Conservation (phyloP, 164 flowering plant species). For the Cinnamomum chago region DNA sequence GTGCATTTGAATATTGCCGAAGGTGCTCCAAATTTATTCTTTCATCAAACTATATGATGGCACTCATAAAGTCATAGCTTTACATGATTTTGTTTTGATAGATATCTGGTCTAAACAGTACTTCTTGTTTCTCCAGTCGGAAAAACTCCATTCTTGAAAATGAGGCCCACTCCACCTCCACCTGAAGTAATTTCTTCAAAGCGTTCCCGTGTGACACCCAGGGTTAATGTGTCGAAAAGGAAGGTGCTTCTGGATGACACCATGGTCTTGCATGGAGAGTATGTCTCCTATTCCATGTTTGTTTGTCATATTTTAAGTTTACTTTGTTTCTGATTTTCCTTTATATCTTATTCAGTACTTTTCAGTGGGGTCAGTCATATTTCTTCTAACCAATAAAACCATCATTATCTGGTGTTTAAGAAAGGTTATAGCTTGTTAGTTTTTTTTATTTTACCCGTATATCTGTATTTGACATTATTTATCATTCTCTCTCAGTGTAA, state of each 20-base stretch:
- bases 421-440: not conserved
- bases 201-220: slow-evolving; percentile 45
- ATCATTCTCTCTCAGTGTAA: slow-evolving; percentile 36
- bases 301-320: not conserved
- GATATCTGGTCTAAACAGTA: not conserved
- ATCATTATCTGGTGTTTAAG: not conserved
- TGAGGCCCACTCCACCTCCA: slow-evolving; percentile 66
- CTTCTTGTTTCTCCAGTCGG: slow-evolving; percentile 56
- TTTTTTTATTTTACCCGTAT: too few species aligned
- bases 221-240: slow-evolving; percentile 45
- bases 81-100: too few species aligned
- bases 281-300: slow-evolving; percentile 30
- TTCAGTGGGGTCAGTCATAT: not conserved
- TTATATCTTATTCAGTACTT: not conserved
- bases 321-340: too few species aligned
- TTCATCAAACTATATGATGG: too few species aligned
- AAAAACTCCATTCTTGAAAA: slow-evolving; percentile 61
- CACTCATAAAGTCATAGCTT: too few species aligned
- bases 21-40: too few species aligned
- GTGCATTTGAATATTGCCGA: too few species aligned
- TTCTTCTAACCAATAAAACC: not conserved
- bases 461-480: not conserved
- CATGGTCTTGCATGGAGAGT: slow-evolving; percentile 99
- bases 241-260: slow-evolving; percentile 87
- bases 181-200: slow-evolving; percentile 46